Evolutionary conservation across 2,329 filamentous ascomycete genomes (phyloP), one percentile per base, ranked within the genome.

Genomic region (Metarhizium guizhouense): DNA sequence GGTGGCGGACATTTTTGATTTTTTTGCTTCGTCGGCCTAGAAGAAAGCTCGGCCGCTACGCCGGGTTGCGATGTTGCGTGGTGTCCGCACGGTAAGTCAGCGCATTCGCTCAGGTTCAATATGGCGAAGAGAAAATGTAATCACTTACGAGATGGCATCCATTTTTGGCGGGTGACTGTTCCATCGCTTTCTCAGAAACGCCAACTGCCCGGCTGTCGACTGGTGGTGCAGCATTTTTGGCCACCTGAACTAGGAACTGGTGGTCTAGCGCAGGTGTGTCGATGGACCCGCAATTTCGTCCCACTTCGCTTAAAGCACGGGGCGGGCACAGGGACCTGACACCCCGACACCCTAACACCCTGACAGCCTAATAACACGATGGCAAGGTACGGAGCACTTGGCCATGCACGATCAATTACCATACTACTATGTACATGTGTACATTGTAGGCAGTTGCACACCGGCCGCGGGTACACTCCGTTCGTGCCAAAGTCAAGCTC

Each of bases 291-390:
- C 55, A 63, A 63, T 62, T 61, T 62, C 59, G 58, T 48, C 62
- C 63, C 62, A 64, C 61, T 38, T 52, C 56, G 61, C 61, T 64
- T 62, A 63, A 60, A 38, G 58, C 60, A 58, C 58, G 56, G 60
- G 57, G 55, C 59, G 55, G 45, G 2, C 45, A 48, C 7, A n/a
- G 45, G 45, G 18, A 18, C 43, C 43, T 10, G 52, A 16, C 18
- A 51, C 34, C 32, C 40, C 29, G 40, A 47, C 25, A 45, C 42
- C 48, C 32, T 34, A 34, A 11, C 10, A 8, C 32, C 32, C 32
- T 34, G 14, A 42, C 40, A 42, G 14, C 11, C 40, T 42, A 6
- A 42, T 42, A 14, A 14, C 40, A 42, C 6, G 14, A 16, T 42
- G 40, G 14, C 40, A 16, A 42, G 40, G 8, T 14, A 6, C 40